Percentiles rank a stretch among this genome's conserved stretches.
phyloP scores from a whole-genome alignment of 2,329 filamentous ascomycete genomes.

The Trichoderma sp. region DNA sequence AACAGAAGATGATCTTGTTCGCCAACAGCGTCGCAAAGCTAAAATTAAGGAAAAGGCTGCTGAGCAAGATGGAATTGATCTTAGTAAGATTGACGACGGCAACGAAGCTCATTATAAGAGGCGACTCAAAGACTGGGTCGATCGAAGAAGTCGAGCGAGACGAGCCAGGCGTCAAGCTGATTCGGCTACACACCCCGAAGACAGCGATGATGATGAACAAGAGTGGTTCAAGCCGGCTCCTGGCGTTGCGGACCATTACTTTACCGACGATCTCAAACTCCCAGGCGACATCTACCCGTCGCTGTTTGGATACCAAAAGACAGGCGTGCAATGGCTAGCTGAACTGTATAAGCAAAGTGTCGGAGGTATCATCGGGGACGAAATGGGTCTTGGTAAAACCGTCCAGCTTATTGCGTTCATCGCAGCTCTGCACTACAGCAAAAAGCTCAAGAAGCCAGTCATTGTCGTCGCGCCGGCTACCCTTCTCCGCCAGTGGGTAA shows the following conservation, averaged over 20 bases:
- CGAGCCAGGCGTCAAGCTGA: conserved; percentile 47
- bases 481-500: conserved; percentile 96
- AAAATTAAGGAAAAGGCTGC: conserved; percentile 44
- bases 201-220: conserved; percentile 51
- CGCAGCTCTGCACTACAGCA: conserved; percentile 89
- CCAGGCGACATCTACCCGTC: conserved; percentile 93
- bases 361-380: conserved; percentile 93
- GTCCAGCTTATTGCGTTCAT: conserved; percentile 74
- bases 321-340: conserved; percentile 93
- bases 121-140: conserved; percentile 76
- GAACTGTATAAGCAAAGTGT: conserved; percentile 89
- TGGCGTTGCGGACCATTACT: conserved; percentile 72
- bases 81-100: conserved; percentile 78
- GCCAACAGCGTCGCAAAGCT: conserved; percentile 48
- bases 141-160: conserved; percentile 49
- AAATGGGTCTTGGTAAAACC: conserved; percentile 99
- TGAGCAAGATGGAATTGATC: conserved; percentile 50
- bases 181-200: conserved; percentile 42
- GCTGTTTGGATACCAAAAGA: conserved; percentile 96
- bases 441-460: conserved; percentile 78
- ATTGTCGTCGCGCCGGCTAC: conserved; percentile 94
- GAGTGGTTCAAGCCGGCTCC: conserved; percentile 90
- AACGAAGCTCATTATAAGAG: conserved; percentile 79
- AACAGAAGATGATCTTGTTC: conserved; percentile 46
- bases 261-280: conserved; percentile 76